Percentiles rank a stretch among this genome's conserved stretches.
phyloP scores from a whole-genome alignment of 164 flowering plant genomes.

The Cinnamomum micranthum region DNA sequence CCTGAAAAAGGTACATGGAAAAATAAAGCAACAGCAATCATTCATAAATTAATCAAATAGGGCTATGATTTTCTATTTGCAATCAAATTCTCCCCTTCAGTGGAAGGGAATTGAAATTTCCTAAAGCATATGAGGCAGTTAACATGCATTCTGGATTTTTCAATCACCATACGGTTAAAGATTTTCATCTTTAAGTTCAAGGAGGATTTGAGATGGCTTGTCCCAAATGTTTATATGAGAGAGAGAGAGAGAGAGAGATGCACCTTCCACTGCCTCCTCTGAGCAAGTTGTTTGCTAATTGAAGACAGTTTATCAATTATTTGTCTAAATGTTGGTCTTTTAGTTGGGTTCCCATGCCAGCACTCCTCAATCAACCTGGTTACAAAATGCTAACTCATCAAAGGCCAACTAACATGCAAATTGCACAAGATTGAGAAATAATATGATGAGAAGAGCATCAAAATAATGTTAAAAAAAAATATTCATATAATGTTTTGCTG shows the following conservation, averaged over 20 bases:
- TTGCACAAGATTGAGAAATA: not conserved
- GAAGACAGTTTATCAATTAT: constrained; percentile 58
- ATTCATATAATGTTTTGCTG: not conserved
- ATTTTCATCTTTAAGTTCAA: too few relatives aligned
- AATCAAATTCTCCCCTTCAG: too few relatives aligned
- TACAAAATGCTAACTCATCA: not conserved
- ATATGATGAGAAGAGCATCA: not conserved
- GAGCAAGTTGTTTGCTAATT: constrained; percentile 39
- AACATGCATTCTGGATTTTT: too few relatives aligned
- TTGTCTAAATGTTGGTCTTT: constrained; percentile 79
- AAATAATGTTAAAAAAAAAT: not conserved
- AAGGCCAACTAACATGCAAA: not conserved
- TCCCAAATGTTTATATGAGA: not conserved
- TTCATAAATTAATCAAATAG: not conserved
- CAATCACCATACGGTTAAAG: too few relatives aligned
- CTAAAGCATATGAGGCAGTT: too few relatives aligned
- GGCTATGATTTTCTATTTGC: not conserved
- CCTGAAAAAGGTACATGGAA: constrained; percentile 34
- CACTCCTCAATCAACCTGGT: constrained; percentile 86
- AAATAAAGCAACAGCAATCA: constrained; percentile 13
- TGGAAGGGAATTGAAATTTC: too few relatives aligned
- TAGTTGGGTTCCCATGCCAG: constrained; percentile 74
- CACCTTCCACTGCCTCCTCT: constrained; percentile 84
- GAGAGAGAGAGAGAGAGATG: constrained; percentile 8
- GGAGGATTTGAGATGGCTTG: too few relatives aligned